Evolutionary conservation across 306 rosid genomes (phyloP), one percentile per base, ranked within the genome.

Genomic region (Lathyrus tuberosus): DNA sequence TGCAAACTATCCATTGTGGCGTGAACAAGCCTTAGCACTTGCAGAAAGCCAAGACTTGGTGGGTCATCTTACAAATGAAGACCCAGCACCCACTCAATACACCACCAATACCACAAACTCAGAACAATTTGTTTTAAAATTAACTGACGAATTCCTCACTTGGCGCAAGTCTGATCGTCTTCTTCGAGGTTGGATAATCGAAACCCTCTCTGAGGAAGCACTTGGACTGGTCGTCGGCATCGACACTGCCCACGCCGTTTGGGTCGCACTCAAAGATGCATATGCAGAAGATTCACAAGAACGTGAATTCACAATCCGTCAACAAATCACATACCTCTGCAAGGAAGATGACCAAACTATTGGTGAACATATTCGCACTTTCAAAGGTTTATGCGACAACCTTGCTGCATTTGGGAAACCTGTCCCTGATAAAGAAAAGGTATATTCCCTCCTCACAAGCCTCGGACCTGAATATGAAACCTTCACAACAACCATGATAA

Each of bases 381-480:
- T 26, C 28, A 26, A 26, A 26, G 3, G 28, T 26, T 26, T 26
- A 26, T 26, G 28, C n/a, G n/a, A n/a, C n/a, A n/a, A n/a, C n/a
- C n/a, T n/a, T n/a, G n/a, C n/a, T n/a, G n/a, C n/a, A n/a, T n/a
- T n/a, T n/a, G n/a, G n/a, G n/a, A n/a, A n/a, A n/a, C n/a, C n/a
- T n/a, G n/a, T n/a, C n/a, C n/a, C 28, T 26, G 28, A 26, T 3
- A 26, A 26, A 26, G 28, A 26, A 26, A 48, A 48, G 28, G 28
- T 31, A 2, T 67, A 48, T 5, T 28, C 31, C 10, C 60, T 48
- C 1, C 72, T 67, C 20, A 67, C 61, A 4, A 67, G 72, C 5
- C 72, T 67, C 49, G 61, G 48, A 0, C 48, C 20, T 33, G 3
- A 47, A 6, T 67, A 67, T 48, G 72, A 67, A 49, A 67, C 61